Conservation (phyloP, 768 basidiomycete species). For the Filobasidium wieringae region DNA sequence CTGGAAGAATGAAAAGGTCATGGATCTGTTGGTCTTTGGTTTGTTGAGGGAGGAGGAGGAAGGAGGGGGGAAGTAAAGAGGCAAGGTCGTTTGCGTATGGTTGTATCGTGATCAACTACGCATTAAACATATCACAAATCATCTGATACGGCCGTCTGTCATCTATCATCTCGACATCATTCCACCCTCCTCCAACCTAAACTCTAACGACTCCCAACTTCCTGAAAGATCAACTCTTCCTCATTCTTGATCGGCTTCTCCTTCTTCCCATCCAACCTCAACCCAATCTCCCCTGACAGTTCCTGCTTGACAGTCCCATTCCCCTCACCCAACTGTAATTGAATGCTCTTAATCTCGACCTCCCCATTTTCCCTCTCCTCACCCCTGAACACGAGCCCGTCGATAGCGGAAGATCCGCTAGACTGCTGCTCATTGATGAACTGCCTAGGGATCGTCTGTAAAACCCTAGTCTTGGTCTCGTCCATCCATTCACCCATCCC, state of each 20-base stretch:
- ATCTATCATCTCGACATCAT: too few species aligned
- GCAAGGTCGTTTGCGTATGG: too few species aligned
- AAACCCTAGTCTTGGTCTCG: background rate
- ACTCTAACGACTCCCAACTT: too few species aligned
- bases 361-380: background rate
- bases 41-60: background rate
- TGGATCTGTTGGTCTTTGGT: background rate
- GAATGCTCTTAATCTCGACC: background rate
- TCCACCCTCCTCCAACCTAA: too few species aligned
- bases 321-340: background rate
- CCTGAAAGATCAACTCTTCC: too few species aligned
- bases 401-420: background rate
- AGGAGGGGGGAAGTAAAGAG: too few species aligned
- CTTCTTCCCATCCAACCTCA: background rate
- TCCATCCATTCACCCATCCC: background rate
- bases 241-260: conserved; percentile 2
- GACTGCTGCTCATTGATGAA: background rate
- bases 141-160: too few species aligned
- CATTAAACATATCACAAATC: too few species aligned
- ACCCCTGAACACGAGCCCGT: background rate
- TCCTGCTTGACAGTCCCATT: background rate
- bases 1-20: background rate
- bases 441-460: background rate
- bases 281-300: too few species aligned
- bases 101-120: too few species aligned